Percentiles rank a stretch among this genome's conserved stretches.
Evolutionary conservation across 352 stramenopile species (phyloP).

Genomic region (Pythium aristosporum): DNA sequence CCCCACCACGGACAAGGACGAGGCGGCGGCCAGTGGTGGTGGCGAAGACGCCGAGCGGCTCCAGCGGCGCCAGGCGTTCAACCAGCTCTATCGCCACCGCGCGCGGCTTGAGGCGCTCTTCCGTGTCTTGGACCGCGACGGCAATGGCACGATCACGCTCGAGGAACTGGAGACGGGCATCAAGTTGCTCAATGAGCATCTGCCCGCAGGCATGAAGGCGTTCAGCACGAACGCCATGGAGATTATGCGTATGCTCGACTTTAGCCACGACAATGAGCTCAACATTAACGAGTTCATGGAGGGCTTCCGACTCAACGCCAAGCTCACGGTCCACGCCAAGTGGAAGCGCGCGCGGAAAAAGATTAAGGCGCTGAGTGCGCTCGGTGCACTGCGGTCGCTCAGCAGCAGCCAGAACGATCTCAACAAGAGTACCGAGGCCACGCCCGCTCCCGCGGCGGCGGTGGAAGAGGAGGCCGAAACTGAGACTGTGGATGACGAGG

Average conservation of each 20-base stretch:
- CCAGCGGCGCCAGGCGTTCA: conserved; percentile 70
- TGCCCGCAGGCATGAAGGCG: conserved; percentile 61
- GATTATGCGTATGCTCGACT: conserved; percentile 87
- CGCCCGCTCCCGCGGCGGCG: neutral
- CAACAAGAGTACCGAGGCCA: neutral
- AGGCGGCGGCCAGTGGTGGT: neutral
- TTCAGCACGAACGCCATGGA: conserved; percentile 72
- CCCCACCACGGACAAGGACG: neutral
- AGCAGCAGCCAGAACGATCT: conserved; percentile 24
- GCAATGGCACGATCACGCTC: conserved; percentile 80
- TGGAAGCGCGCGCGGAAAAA: conserved; percentile 88
- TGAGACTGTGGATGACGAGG: conserved; percentile 17
- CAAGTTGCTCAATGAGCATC: conserved; percentile 75
- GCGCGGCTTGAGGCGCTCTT: conserved; percentile 83
- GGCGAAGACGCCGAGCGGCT: conserved; percentile 40
- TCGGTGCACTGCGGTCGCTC: conserved; percentile 56
- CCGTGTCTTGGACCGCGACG: conserved; percentile 74
- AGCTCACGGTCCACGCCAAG: conserved; percentile 83
- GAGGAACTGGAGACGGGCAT: conserved; percentile 82
- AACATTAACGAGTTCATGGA: conserved; percentile 92
- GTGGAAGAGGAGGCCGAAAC: conserved; percentile 17
- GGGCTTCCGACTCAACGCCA: conserved; percentile 84
- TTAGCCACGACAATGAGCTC: conserved; percentile 83
- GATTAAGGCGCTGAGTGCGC: conserved; percentile 80
- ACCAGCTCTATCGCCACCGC: conserved; percentile 81